phyloP scores from a whole-genome alignment of 306 rosid species.

The Calophaca sinica region DNA sequence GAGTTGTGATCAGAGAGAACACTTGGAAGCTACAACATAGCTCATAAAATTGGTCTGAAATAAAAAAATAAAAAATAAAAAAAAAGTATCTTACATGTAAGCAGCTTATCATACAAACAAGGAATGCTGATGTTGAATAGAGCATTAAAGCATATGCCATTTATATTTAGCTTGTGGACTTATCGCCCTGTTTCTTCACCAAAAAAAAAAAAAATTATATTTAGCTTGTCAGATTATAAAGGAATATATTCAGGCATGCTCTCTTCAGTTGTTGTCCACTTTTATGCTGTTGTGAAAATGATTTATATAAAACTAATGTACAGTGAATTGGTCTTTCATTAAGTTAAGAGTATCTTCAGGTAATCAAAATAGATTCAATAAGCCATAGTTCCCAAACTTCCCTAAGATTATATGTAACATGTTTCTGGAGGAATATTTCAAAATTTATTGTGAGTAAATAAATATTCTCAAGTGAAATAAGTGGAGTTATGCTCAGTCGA shows the following conservation, averaged over 20 bases:
- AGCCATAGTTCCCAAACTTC: conserved; percentile 8
- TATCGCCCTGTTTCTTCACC: no score
- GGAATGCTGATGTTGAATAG: background rate
- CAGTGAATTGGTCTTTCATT: conserved; percentile 8
- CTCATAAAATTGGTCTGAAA: conserved; percentile 27
- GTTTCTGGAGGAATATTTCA: conserved; percentile 30
- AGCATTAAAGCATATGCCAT: no score
- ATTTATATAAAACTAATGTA: conserved; percentile 32
- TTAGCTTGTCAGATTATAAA: background rate
- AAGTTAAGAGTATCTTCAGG: conserved; percentile 19
- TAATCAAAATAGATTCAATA: conserved; percentile 8
- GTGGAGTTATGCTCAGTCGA: conserved; percentile 39
- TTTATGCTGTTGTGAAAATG: conserved; percentile 22
- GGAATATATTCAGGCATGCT: conserved; percentile 18
- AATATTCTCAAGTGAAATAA: conserved; percentile 31
- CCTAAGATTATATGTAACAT: conserved; percentile 8
- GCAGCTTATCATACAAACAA: background rate
- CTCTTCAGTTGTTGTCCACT: conserved; percentile 13
- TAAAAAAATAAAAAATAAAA: background rate
- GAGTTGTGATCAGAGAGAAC: conserved; percentile 26
- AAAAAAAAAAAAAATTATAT: no score
- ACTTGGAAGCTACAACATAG: conserved; percentile 35
- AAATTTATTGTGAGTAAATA: conserved; percentile 28
- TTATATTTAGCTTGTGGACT: no score
- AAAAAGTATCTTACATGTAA: no score